Base-by-base conservation (phyloP, 768 basidiomycete species). In the Mycena vulgaris region DNA sequence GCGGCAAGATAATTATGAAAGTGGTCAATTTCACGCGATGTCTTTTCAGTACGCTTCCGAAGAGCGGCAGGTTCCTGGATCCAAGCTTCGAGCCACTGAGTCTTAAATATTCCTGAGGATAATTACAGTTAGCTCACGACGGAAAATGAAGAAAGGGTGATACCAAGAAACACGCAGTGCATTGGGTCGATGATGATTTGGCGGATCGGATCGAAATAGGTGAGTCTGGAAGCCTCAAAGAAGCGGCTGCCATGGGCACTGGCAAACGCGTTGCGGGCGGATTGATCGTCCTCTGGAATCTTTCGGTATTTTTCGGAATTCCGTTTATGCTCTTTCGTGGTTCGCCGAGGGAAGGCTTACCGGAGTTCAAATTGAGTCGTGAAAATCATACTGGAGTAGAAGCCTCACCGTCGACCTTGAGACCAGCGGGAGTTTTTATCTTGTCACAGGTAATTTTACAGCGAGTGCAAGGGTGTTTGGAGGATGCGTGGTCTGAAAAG, bases 161-260 rank as follows among this genome's bases (percentile, higher is more conserved):
- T 35, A 53, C 63, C 63, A 19, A 64, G 63, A 35, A 64, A 64
- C 7, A 64, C 33, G 23, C 52, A 55, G 31, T 80, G 76, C 79
- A 80, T 79, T 0, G 77, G 79, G 55, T 79, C 79, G 23, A 78
- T 70, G 10, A 79, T 63, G 5, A 75, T 72, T 65, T 76, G 75
- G 5, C 61, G 56, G 14, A 74, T 25, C 0, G 73, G 48, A 56
- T 80, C 66, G 27, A 79, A 79, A 56, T 80, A 80, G 0, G 75
- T 66, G 3, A 80, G 71, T 11, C 69, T 63, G 19, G 63, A 59
- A 2, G 79, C 48, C 31, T 79, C 73, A 21, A 60, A 64, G 57
- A 72, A 80, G 17, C 70, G 67, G 2, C 63, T 71, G 0, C 69
- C 76, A 63, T 73, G 42, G 19, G 59, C 40, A 17, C 60, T 69